Conservation (phyloP, 2,329 filamentous ascomycete genomes). For the Lachnellula occidentalis region DNA sequence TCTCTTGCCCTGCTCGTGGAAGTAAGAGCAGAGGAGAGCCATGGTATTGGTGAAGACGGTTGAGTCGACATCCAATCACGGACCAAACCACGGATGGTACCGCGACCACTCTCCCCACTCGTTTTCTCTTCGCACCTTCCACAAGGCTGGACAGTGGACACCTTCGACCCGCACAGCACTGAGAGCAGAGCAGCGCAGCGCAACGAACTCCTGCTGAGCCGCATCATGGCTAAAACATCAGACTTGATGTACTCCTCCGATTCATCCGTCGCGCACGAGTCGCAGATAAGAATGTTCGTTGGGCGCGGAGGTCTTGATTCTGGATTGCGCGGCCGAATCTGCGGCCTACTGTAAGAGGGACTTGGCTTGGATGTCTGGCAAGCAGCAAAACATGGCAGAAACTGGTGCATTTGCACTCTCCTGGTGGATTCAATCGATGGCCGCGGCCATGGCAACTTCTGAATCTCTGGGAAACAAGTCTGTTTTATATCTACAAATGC, state of each 20-base stretch:
- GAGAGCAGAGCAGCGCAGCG: neutral
- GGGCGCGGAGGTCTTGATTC: slow-evolving; percentile 5
- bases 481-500: slow-evolving; percentile 17
- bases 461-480: slow-evolving; percentile 5
- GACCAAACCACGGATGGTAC: no score
- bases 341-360: slow-evolving; percentile 7
- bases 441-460: slow-evolving; percentile 1
- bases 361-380: slow-evolving; percentile 12
- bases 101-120: neutral
- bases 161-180: neutral
- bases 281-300: slow-evolving; percentile 6
- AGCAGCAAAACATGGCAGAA: slow-evolving; percentile 4
- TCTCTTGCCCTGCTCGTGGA: no score
- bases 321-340: slow-evolving; percentile 5
- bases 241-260: neutral
- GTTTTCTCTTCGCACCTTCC: neutral
- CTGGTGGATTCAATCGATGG: slow-evolving; percentile 1
- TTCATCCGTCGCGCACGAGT: slow-evolving; percentile 2
- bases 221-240: slow-evolving; percentile 6
- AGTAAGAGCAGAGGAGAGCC: no score
- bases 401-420: neutral
- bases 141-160: neutral
- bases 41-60: no score
- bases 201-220: neutral
- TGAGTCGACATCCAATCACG: no score